Base-by-base conservation (phyloP, 495 filamentous ascomycete genomes). In the Tricharina praecox region DNA sequence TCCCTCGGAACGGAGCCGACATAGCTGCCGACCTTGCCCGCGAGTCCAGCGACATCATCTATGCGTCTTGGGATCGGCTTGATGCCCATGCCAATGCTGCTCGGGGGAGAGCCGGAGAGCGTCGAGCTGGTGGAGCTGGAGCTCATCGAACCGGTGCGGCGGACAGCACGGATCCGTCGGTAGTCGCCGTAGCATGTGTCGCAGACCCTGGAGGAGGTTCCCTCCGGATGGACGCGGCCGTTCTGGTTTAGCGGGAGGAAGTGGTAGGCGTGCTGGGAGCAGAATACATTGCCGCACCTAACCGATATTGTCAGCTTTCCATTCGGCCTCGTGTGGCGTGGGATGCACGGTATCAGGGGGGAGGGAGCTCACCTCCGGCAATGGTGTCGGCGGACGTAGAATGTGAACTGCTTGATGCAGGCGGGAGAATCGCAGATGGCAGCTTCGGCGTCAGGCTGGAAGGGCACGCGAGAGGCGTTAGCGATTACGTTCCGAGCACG, bases 331-430 rank as follows among this genome's bases (percentile, higher is more conserved):
- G n/a, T n/a, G n/a, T n/a, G n/a, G 21, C 24, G 18, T 24, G 33
- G 16, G n/a, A 37, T 19, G 16, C 18, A 49, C 21, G 18, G 13
- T 10, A 3, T 9, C 16, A 18, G 15, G 23, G 32, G n/a, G 21
- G 33, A 1, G 11, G 21, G 24, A 44, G 33, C 56, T 49, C 49
- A 60, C 56, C 77, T 75, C 45, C 79, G 76, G 59, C 79, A 85
- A 59, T 85, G 79, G 62, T 85, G 79, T 25, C 80, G 76, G 21
- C 79, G 75, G 43, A 73, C 64, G 57, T 78, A 79, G 53, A 83
- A 66, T 16, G 72, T 68, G 50, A 85, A 85, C 19, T 67, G 68
- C 38, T 70, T 75, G 26, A 71, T 67, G 63, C 79, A 85, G 47
- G 68, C 66, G 3, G 74, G 69, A 16, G 73, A 71, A 57, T 75